Evolutionary conservation across 2,329 filamentous ascomycete genomes (phyloP).

Genomic region (Clonostachys sp.): DNA sequence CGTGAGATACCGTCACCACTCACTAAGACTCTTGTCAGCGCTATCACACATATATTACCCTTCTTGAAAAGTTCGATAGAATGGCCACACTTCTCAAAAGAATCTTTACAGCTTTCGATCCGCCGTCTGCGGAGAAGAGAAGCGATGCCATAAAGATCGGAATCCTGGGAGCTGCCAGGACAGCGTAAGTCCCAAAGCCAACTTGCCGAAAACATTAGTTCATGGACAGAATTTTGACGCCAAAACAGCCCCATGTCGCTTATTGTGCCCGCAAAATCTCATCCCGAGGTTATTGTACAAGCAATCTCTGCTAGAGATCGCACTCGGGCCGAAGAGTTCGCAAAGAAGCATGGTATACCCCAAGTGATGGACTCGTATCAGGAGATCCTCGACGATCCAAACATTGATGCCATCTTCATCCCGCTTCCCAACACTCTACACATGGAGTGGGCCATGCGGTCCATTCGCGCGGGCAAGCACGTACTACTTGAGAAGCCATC

Average conservation of each 20-base stretch:
- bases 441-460: slow-evolving; percentile 37
- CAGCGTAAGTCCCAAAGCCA: slow-evolving; percentile 20
- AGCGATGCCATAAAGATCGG: slow-evolving; percentile 26
- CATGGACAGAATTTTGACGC: background rate
- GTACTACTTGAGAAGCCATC: slow-evolving; percentile 52
- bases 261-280: slow-evolving; percentile 42
- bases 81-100: background rate
- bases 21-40: too few relatives aligned
- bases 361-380: slow-evolving; percentile 44
- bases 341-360: slow-evolving; percentile 45
- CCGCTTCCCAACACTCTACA: slow-evolving; percentile 35
- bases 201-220: background rate
- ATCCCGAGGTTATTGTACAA: slow-evolving; percentile 47
- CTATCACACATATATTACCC: too few relatives aligned
- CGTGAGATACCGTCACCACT: too few relatives aligned
- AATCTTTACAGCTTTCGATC: background rate
- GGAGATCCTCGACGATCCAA: slow-evolving; percentile 20
- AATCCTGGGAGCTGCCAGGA: slow-evolving; percentile 32
- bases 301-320: slow-evolving; percentile 47
- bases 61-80: too few relatives aligned
- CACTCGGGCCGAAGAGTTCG: slow-evolving; percentile 39
- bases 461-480: slow-evolving; percentile 39
- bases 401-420: slow-evolving; percentile 42
- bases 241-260: slow-evolving; percentile 28
- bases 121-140: slow-evolving; percentile 2